Conservation (phyloP, 345 rosid genomes). For the Citrus glauca region DNA sequence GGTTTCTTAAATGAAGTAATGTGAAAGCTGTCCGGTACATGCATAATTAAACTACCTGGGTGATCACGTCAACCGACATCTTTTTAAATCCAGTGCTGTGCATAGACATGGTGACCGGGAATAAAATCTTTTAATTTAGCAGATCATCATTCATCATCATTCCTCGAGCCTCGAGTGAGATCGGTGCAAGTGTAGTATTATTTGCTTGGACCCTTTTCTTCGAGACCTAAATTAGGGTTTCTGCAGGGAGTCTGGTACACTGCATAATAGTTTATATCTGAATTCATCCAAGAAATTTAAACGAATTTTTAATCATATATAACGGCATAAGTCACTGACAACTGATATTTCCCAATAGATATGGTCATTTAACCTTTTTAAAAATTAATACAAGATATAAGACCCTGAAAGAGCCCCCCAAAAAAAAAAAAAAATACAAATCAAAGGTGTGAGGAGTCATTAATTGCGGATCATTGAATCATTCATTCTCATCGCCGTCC, state of each 20-base stretch:
- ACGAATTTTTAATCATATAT: background rate
- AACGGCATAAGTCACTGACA: background rate
- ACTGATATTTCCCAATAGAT: background rate
- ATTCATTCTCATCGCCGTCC: slow-evolving; percentile 17
- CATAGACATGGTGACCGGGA: background rate
- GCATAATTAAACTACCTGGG: background rate
- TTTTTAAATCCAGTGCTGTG: background rate
- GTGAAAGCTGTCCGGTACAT: background rate
- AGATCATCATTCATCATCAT: background rate
- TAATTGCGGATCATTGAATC: background rate
- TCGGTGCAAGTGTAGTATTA: background rate
- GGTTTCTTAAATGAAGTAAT: background rate
- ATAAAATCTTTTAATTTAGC: background rate
- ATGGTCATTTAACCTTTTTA: background rate
- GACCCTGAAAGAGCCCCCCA: no score
- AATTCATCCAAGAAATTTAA: no score
- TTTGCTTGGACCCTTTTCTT: background rate
- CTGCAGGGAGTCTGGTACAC: background rate
- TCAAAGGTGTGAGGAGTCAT: background rate
- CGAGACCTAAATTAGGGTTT: background rate
- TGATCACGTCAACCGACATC: background rate
- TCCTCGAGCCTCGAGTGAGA: background rate
- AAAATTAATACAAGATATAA: background rate
- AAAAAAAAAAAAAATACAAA: no score
- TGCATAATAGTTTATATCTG: no score